A percentile compares a stretch with the other conserved stretches of the same genome.
Conservation (phyloP, 202 grass and related monocot genomes). For the Elaeis oleifera region DNA sequence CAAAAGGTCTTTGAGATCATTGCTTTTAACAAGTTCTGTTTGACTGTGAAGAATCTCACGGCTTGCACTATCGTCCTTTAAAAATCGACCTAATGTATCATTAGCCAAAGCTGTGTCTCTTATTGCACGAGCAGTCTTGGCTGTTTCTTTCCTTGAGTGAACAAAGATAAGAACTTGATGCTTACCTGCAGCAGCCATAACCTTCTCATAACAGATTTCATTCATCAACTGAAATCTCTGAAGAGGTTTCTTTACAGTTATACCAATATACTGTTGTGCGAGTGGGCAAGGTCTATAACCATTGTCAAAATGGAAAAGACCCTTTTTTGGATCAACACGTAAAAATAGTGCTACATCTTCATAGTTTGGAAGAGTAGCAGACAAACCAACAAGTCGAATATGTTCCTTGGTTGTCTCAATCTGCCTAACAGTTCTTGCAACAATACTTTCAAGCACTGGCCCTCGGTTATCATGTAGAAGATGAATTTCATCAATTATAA, state of each 20-base stretch:
- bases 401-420: conserved; percentile 76
- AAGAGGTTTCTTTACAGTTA: conserved; percentile 72
- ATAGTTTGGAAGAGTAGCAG: conserved; percentile 83
- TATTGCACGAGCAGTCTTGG: conserved; percentile 78
- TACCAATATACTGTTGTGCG: conserved; percentile 77
- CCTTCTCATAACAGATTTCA: conserved; percentile 89
- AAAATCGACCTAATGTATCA: conserved; percentile 66
- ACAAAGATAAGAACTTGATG: conserved; percentile 96
- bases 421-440: conserved; percentile 83
- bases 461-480: conserved; percentile 91
- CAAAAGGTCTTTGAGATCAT: conserved; percentile 73
- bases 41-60: conserved; percentile 73
- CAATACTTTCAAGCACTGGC: conserved; percentile 89
- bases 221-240: conserved; percentile 95
- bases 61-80: conserved; percentile 85
- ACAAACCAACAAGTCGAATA: conserved; percentile 77
- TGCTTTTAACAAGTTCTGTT: conserved; percentile 74
- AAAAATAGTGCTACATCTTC: conserved; percentile 76
- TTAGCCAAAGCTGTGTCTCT: conserved; percentile 72
- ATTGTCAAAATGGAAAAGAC: conserved; percentile 89
- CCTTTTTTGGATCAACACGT: conserved; percentile 36
- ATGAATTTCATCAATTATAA: conserved; percentile 97
- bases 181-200: conserved; percentile 75
- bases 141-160: conserved; percentile 88
- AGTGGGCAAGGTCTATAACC: conserved; percentile 89